Conservation (phyloP, 2,329 filamentous ascomycete genomes). For the Xylariaceae sp. region DNA sequence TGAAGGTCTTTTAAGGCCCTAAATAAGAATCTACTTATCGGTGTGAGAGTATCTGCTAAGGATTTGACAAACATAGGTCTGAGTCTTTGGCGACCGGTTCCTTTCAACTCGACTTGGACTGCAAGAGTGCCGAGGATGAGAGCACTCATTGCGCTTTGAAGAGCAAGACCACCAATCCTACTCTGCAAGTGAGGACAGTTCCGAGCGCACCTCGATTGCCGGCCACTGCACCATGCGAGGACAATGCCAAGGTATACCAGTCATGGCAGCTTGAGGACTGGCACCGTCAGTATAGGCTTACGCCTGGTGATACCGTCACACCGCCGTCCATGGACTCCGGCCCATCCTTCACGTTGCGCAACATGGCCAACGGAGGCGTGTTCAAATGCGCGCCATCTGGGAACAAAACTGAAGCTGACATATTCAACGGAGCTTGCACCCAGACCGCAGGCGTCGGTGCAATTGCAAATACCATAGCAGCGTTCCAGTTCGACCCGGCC, state of each 20-base stretch:
- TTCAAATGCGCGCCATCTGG: conserved; percentile 38
- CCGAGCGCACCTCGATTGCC: conserved; percentile 19
- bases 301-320: conserved; percentile 32
- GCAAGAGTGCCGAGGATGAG: conserved; percentile 32
- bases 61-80: conserved; percentile 27
- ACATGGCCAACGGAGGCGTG: conserved; percentile 35
- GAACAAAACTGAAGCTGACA: conserved; percentile 23
- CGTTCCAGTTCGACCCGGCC: conserved; percentile 41
- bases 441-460: conserved; percentile 1
- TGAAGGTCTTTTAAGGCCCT: neutral
- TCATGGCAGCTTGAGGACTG: conserved; percentile 45
- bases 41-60: neutral
- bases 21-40: neutral
- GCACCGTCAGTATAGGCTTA: conserved; percentile 38
- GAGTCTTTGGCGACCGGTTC: conserved; percentile 42
- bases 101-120: conserved; percentile 40
- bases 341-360: conserved; percentile 42
- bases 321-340: conserved; percentile 37
- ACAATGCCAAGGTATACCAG: conserved; percentile 38
- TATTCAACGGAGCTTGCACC: conserved; percentile 39
- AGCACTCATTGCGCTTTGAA: conserved; percentile 36
- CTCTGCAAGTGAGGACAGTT: conserved; percentile 34
- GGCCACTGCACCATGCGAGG: conserved; percentile 32
- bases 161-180: conserved; percentile 17
- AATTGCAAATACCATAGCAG: conserved; percentile 28